Evolutionary conservation across 106 monocot species (phyloP).

Genomic region (Alisma plantagoaquatica): DNA sequence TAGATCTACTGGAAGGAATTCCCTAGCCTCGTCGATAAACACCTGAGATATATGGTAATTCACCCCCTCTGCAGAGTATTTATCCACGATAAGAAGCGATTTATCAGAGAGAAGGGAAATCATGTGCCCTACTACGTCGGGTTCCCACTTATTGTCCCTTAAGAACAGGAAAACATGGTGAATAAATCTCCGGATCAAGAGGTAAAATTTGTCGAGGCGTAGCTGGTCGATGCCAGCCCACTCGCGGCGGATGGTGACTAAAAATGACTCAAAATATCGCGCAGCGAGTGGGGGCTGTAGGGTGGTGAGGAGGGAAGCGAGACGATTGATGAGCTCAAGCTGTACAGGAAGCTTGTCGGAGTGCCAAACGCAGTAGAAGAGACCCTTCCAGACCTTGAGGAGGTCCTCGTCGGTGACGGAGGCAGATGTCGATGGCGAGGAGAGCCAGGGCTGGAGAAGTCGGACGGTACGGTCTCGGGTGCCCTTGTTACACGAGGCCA

Average conservation of each 20-base stretch:
- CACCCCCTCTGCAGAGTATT: slow-evolving; percentile 41
- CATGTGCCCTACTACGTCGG: slow-evolving; percentile 13
- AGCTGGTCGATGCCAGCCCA: slow-evolving; percentile 86
- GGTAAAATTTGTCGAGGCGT: slow-evolving; percentile 91
- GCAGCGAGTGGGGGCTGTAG: slow-evolving; percentile 25
- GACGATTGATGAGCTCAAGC: slow-evolving; percentile 38
- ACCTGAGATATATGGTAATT: slow-evolving; percentile 73
- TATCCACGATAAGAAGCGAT: slow-evolving; percentile 49
- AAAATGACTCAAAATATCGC: slow-evolving; percentile 45
- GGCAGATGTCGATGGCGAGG: slow-evolving; percentile 13
- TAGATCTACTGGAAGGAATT: slow-evolving; percentile 32
- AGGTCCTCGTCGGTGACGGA: slow-evolving; percentile 45
- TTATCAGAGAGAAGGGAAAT: slow-evolving; percentile 30
- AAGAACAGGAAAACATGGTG: slow-evolving; percentile 39
- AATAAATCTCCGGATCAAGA: slow-evolving; percentile 59
- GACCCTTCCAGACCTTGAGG: slow-evolving; percentile 97
- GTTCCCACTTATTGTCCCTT: slow-evolving; percentile 37
- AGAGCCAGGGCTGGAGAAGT: slow-evolving; percentile 34
- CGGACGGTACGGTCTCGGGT: slow-evolving; percentile 51
- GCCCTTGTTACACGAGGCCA: slow-evolving; percentile 60
- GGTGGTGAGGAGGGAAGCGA: slow-evolving; percentile 38
- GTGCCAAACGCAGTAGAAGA: slow-evolving; percentile 97
- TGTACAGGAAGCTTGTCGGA: slow-evolving; percentile 69
- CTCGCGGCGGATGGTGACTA: slow-evolving; percentile 78
- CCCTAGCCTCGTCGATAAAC: slow-evolving; percentile 72